Base-by-base conservation (phyloP, 73 alveolate species). In the Tetrahymena thermophila region DNA sequence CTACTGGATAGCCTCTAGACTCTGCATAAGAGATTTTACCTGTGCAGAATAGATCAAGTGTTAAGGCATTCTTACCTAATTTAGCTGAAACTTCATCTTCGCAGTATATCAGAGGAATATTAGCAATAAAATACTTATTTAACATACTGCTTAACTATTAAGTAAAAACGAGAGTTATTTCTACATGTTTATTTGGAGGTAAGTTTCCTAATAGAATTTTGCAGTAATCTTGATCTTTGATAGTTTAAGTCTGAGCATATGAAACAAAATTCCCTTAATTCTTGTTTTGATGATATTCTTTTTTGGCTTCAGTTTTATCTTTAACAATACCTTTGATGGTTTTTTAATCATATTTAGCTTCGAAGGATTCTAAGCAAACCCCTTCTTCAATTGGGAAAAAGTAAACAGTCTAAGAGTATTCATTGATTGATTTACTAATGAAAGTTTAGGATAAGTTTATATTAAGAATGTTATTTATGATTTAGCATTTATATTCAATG, bases 211-310 rank as follows among this genome's bases (percentile, higher is more conserved):
- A 16, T 34, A 85, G 84, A 0, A 94, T 85, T 38, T 85, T 14
- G 38, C 35, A 37, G 13, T 43, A 35, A 10, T 94, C 94, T 14
- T 42, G 11, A 11, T 94, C 95, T 28, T 13, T 11, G 4, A 21
- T 55, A 7, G 44, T 55, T 34, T 35, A 42, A 11, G 55, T 94
- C 42, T 94, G 85, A 56, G 94, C 50, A 85, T 85, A 85, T 21
- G 93, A 85, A 93, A 85, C 93, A 0, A 94, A 85, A 34, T 94
- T 94, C 31, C 96, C 96, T 85, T 94, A 34, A 40, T 94, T 1
- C 25, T 85, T 16, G 28, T 94, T 94, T 23, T 94, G 28, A 16
- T 84, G 28, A 44, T 84, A 94, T 42, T 94, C 93, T 35, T 34
- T 11, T 11, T 94, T 84, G 0, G 96, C 96, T 83, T 84, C 85